These are phyloP conservation scores for Phytomonas sp. DNA, from an alignment of 208 protist genomes.

Conservation along the genomic window DNA sequence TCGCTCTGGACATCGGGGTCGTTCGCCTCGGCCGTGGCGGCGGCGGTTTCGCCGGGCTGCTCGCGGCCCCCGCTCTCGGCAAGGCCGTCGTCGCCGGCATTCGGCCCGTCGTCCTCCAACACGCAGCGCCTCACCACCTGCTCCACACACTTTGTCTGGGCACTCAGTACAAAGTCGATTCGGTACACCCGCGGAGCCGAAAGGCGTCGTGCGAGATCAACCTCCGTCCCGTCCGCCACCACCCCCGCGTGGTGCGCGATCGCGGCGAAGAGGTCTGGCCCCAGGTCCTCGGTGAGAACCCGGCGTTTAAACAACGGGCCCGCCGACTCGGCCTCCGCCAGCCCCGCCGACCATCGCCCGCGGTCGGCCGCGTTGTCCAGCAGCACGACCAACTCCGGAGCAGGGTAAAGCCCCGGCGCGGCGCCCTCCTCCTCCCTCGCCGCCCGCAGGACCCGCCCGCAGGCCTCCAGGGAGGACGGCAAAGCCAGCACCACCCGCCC, in stretches of 20 bases:
- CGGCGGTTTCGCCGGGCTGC: neutral
- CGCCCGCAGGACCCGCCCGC: conserved; percentile 16
- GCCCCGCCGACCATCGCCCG: conserved; percentile 25
- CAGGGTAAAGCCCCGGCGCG: conserved; percentile 22
- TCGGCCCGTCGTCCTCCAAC: conserved; percentile 18
- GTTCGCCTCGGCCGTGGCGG: neutral
- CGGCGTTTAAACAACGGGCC: conserved; percentile 8
- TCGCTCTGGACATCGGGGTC: conserved; percentile 14
- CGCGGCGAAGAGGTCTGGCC: conserved; percentile 37
- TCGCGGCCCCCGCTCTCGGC: neutral
- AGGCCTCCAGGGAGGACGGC: conserved; percentile 27
- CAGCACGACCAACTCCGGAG: conserved; percentile 38
- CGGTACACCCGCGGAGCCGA: conserved; percentile 48
- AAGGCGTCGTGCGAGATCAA: conserved; percentile 36
- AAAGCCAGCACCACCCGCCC: conserved; percentile 48
- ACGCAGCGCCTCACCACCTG: conserved; percentile 51
- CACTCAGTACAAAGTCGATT: conserved; percentile 73
- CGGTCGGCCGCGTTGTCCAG: conserved; percentile 24
- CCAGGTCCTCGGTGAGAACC: conserved; percentile 27
- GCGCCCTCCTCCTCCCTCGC: neutral
- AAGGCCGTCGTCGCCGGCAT: conserved; percentile 7
- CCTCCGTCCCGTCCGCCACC: conserved; percentile 35
- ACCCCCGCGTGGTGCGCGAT: conserved; percentile 27
- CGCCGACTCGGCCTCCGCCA: conserved; percentile 13
- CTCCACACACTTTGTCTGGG: conserved; percentile 60